A percentile compares a stretch with the other conserved stretches of the same genome.
Evolutionary conservation across 306 rosid genomes (phyloP).

Genomic region (Begonia fuchsioides): DNA sequence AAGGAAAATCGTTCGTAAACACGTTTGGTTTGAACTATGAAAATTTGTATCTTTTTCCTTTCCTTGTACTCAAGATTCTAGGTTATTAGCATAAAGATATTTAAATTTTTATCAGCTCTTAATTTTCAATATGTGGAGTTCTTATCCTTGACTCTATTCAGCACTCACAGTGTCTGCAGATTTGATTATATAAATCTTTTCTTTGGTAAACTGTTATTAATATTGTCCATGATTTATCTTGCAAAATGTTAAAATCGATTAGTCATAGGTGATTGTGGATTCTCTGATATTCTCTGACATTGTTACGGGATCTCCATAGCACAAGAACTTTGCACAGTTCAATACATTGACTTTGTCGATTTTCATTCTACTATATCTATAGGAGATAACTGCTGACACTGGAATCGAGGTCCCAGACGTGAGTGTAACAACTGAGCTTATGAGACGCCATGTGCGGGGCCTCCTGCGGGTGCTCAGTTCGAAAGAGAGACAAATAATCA

Average conservation of each 20-base stretch:
- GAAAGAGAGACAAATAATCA: constrained; percentile 54
- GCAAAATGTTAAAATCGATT: background rate
- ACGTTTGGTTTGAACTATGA: no score
- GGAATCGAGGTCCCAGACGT: constrained; percentile 46
- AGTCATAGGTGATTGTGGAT: no score
- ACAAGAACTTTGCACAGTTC: background rate
- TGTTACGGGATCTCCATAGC: no score
- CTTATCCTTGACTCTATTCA: no score
- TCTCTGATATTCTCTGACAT: no score
- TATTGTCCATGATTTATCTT: background rate
- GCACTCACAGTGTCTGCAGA: no score
- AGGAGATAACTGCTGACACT: constrained; percentile 82
- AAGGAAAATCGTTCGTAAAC: background rate
- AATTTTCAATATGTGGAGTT: no score
- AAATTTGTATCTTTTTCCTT: no score
- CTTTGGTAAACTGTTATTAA: background rate
- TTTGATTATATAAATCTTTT: no score
- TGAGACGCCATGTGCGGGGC: constrained; percentile 61
- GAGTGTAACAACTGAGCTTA: constrained; percentile 48
- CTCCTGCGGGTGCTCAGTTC: constrained; percentile 43
- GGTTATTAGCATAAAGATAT: no score
- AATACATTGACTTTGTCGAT: background rate
- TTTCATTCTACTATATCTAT: constrained; percentile 12
- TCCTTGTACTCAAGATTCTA: no score
- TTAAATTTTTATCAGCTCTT: no score